Evolutionary conservation across 78 protist genomes (phyloP).

Genomic region (Trichosphaerium sp.): DNA sequence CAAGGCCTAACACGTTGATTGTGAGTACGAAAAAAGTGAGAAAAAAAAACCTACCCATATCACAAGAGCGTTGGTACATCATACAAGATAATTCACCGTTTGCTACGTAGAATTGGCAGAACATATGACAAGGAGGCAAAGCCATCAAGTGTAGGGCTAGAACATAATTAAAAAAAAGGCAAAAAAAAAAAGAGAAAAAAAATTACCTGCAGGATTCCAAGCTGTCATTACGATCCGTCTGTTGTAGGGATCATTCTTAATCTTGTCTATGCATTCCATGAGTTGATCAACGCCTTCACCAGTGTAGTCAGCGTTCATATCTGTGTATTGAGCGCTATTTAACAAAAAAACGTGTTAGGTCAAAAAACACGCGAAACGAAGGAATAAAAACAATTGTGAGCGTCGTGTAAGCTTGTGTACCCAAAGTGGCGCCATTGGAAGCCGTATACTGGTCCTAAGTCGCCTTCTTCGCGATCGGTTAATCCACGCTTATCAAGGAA

Average conservation of each 20-base stretch:
- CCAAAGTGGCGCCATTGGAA: slow-evolving; percentile 94
- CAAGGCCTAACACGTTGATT: slow-evolving; percentile 63
- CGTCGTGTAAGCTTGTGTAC: too few species aligned
- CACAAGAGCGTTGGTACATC: slow-evolving; percentile 62
- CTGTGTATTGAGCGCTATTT: slow-evolving; percentile 72
- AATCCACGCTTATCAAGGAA: slow-evolving; percentile 64
- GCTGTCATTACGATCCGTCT: slow-evolving; percentile 77
- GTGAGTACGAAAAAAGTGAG: neutral
- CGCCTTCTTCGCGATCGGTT: slow-evolving; percentile 32
- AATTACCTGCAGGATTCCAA: slow-evolving; percentile 74
- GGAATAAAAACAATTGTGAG: too few species aligned
- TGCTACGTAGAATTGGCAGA: slow-evolving; percentile 62
- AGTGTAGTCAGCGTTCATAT: slow-evolving; percentile 67
- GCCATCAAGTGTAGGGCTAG: slow-evolving; percentile 69
- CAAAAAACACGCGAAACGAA: too few species aligned
- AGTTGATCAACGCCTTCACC: slow-evolving; percentile 76
- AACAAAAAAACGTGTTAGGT: too few species aligned
- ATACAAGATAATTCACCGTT: slow-evolving; percentile 57
- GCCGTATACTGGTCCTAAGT: slow-evolving; percentile 86
- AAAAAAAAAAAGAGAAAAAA: neutral
- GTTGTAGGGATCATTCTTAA: slow-evolving; percentile 56
- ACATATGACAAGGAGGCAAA: slow-evolving; percentile 87
- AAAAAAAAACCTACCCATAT: too few species aligned
- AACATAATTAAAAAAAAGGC: neutral
- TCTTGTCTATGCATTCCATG: slow-evolving; percentile 5